Evolutionary conservation across 495 filamentous ascomycete species (phyloP), one percentile per base, ranked within the genome.

Genomic region (Podospora anserina): DNA sequence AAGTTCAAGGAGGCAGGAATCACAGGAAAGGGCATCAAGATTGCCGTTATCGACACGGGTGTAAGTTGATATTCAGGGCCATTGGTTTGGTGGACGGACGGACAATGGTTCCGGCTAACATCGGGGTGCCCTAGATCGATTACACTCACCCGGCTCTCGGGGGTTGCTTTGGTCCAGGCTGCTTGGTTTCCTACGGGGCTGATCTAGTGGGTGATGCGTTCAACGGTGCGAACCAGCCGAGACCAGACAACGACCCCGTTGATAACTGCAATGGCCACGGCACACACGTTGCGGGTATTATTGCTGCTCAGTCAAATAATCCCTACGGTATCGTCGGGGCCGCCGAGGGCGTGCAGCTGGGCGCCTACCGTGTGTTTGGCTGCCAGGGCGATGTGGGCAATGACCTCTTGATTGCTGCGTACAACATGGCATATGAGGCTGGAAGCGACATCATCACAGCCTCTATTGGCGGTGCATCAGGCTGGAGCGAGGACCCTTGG

Each of bases 381-480:
- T 87, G 84, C 75, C 66, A 64, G 16, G 78, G 79, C 39, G 72
- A 79, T 32, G 83, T 82, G 27, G 78, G 75, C 49, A 83, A 85
- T 67, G 85, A 87, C 72, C 79, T 85, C 19, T 72, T 88, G 71
- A 85, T 87, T 32, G 78, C 79, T 15, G 86, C 86, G 5, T 88
- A 86, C 69, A 81, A 84, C 72, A 79, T 77, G 76, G 86, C 86
- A 4, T 88, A 82, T 68, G 82, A 88, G 70, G 85, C 78, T 57
- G 85, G 85, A 15, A 83, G 82, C 32, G 85, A 88, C 72, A 82
- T 88, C 70, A 88, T 88, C 71, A 85, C 86, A 28, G 84, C 84
- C 13, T 87, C 85, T 5, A 83, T 88, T 60, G 86, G 86, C n/a
- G 81, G 81, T 0, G 75, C 84, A 26, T 81, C 78, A 0, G 86